Percentiles rank a stretch among this genome's conserved stretches.
Evolutionary conservation across 2,329 filamentous ascomycete genomes (phyloP).

Genomic region (Alternaria sp.): DNA sequence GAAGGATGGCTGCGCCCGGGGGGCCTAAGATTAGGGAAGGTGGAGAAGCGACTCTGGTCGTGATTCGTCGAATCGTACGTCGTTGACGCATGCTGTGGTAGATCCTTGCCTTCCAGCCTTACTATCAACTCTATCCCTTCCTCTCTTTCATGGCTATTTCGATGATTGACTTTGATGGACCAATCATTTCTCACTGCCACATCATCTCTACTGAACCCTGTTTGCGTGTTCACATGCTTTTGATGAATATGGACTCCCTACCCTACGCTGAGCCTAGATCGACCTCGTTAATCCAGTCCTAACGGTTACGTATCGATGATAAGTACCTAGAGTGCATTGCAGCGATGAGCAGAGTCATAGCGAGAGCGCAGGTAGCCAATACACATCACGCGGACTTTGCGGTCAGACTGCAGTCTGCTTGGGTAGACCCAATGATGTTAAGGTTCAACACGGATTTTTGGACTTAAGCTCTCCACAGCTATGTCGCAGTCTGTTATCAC

Average conservation of each 20-base stretch:
- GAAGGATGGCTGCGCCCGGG: constrained; percentile 1
- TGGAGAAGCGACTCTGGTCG: neutral
- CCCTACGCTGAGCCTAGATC: neutral
- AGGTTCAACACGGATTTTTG: no score
- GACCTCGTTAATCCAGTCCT: constrained; percentile 62
- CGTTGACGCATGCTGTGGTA: neutral
- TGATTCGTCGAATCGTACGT: neutral
- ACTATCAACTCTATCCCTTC: no score
- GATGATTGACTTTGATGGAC: neutral
- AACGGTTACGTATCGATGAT: constrained; percentile 54
- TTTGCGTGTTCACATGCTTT: neutral
- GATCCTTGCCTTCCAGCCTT: neutral
- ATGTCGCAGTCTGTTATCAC: no score
- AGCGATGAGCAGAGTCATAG: no score
- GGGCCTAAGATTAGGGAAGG: neutral
- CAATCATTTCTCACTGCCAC: neutral
- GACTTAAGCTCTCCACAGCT: no score
- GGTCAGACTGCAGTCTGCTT: no score
- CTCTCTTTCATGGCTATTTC: neutral
- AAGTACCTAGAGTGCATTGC: neutral
- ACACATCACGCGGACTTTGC: no score
- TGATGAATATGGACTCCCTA: neutral
- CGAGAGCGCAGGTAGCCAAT: no score
- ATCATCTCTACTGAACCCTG: neutral
- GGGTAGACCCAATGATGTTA: no score